phyloP scores from a whole-genome alignment of 1,284 basidiomycete genomes.

The Laetiporus sulphureus region DNA sequence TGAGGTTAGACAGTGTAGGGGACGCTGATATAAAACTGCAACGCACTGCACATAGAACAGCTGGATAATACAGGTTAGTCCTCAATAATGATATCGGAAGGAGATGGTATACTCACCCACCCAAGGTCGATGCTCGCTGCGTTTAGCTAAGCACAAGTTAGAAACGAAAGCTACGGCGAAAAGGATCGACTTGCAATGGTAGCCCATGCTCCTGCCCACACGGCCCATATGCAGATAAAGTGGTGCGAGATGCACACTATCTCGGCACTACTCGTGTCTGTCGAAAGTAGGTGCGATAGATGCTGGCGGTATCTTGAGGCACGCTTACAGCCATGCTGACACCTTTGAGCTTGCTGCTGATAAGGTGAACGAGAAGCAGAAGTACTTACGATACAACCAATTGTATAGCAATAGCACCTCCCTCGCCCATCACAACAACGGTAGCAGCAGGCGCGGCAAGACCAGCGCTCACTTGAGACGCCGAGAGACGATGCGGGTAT shows the following conservation, averaged over 20 bases:
- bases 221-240: constrained; percentile 50
- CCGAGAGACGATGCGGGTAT: constrained; percentile 43
- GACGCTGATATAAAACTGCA: not conserved
- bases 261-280: constrained; percentile 52
- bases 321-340: constrained; percentile 49
- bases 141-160: constrained; percentile 27
- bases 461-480: constrained; percentile 43
- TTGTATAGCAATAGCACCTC: constrained; percentile 43
- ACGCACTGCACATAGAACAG: constrained; percentile 43
- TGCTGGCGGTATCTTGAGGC: constrained; percentile 43
- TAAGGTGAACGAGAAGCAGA: not conserved
- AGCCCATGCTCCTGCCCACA: constrained; percentile 52
- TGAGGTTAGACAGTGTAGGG: constrained; percentile 3
- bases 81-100: not conserved
- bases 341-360: not conserved
- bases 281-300: constrained; percentile 66
- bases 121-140: constrained; percentile 39
- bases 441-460: constrained; percentile 49
- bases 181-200: constrained; percentile 30
- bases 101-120: constrained; percentile 25
- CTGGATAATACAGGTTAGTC: constrained; percentile 10
- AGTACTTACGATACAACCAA: constrained; percentile 45
- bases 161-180: not conserved
- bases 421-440: constrained; percentile 42
- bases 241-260: constrained; percentile 53